Percentiles rank a stretch among this genome's conserved stretches.
phyloP scores from a whole-genome alignment of 2,329 filamentous ascomycete species.

The Leptographium galeiforme region DNA sequence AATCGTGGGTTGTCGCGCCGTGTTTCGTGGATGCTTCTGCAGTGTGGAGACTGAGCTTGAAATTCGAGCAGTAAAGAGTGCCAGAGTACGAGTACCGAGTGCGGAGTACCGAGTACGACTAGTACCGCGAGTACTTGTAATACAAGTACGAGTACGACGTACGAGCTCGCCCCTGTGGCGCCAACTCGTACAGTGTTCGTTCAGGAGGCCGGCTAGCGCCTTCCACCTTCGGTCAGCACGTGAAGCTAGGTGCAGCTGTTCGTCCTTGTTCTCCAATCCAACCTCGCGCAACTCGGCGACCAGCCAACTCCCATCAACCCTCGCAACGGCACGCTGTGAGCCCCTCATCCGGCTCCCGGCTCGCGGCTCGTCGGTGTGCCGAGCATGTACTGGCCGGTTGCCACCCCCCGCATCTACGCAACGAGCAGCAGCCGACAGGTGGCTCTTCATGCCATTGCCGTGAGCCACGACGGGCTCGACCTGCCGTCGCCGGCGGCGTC shows the following conservation, averaged over 20 bases:
- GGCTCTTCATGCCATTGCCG: constrained; percentile 32
- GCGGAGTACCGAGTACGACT: no score
- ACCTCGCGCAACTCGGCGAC: neutral
- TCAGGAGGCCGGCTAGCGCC: no score
- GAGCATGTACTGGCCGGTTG: constrained; percentile 84
- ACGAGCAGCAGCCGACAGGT: constrained; percentile 56
- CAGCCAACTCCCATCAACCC: neutral
- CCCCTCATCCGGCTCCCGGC: constrained; percentile 13
- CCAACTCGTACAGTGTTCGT: no score
- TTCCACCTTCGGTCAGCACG: neutral
- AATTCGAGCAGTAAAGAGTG: no score
- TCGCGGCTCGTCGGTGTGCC: constrained; percentile 14
- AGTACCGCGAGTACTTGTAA: no score
- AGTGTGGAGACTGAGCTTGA: no score
- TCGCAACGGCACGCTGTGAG: constrained; percentile 12
- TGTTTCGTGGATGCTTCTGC: no score
- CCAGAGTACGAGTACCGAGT: no score
- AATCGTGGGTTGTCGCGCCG: no score
- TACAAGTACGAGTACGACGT: no score
- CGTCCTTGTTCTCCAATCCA: neutral
- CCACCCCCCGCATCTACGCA: constrained; percentile 71
- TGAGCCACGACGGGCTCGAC: constrained; percentile 47
- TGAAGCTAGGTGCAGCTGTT: neutral
- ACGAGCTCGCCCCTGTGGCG: no score
- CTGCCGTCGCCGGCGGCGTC: constrained; percentile 14